Conservation (phyloP, 345 rosid species). For the Excoecaria cochinchinensis region DNA sequence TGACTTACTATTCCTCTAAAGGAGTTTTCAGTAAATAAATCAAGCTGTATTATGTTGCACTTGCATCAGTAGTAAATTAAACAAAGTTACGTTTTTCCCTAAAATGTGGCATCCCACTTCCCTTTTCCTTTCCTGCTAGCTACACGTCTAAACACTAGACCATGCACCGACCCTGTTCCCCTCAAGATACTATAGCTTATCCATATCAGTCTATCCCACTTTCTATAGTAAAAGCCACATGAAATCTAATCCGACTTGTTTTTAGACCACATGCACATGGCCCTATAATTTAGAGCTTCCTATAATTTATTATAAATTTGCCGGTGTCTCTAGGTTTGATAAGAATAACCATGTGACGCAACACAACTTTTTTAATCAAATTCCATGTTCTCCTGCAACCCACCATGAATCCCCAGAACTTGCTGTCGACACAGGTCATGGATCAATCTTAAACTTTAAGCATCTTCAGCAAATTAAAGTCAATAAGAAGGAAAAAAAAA, state of each 20-base stretch:
- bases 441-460: conserved; percentile 12
- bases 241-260: conserved; percentile 50
- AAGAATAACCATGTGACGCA: conserved; percentile 11
- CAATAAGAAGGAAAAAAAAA: background rate
- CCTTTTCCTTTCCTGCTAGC: conserved; percentile 16
- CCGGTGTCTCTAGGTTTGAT: conserved; percentile 17
- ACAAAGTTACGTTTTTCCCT: conserved; percentile 6
- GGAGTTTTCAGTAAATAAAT: background rate
- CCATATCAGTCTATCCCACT: conserved; percentile 36
- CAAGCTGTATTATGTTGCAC: background rate
- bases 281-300: conserved; percentile 30
- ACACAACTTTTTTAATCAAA: conserved; percentile 2
- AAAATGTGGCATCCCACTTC: conserved; percentile 9
- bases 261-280: conserved; percentile 56
- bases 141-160: conserved; percentile 5
- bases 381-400: conserved; percentile 19
- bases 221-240: conserved; percentile 37
- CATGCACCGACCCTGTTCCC: conserved; percentile 24
- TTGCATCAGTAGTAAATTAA: background rate
- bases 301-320: conserved; percentile 16
- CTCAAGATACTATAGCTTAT: conserved; percentile 15
- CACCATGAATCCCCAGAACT: conserved; percentile 21
- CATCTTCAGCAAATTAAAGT: background rate
- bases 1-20: background rate
- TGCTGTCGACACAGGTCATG: background rate